phyloP scores from a whole-genome alignment of 768 basidiomycete species.

The Coprinellus aureogranulatus region DNA sequence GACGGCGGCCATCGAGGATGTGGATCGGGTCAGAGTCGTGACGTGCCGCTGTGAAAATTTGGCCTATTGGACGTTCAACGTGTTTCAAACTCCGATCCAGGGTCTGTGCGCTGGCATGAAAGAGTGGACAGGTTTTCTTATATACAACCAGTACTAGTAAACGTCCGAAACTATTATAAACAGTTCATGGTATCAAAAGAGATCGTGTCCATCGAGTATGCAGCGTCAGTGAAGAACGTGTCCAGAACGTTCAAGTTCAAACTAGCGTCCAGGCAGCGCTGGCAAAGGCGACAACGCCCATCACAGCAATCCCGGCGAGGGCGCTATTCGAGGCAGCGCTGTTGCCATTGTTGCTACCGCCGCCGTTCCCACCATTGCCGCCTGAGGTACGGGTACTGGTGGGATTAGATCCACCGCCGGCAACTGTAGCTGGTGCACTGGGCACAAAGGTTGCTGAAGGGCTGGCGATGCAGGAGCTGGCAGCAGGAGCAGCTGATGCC shows the following conservation, averaged over 20 bases:
- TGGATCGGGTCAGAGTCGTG: neutral
- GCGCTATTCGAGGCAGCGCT: conserved; percentile 22
- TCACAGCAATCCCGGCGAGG: conserved; percentile 33
- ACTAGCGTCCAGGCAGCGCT: conserved; percentile 46
- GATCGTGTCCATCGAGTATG: neutral
- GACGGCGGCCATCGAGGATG: conserved; percentile 31
- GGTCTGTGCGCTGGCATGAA: conserved; percentile 8
- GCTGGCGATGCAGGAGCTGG: conserved; percentile 64
- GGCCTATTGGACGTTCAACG: neutral
- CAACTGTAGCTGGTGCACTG: conserved; percentile 35
- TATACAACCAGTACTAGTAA: neutral
- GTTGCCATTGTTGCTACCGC: conserved; percentile 18
- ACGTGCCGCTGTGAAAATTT: neutral
- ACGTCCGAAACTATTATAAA: conserved; percentile 1
- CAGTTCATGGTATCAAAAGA: neutral
- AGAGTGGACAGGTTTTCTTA: neutral
- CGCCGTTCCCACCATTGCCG: conserved; percentile 17
- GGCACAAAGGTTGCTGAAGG: conserved; percentile 65
- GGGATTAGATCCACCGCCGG: conserved; percentile 19
- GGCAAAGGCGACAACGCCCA: conserved; percentile 34
- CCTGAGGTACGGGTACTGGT: conserved; percentile 20
- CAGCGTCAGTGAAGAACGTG: neutral
- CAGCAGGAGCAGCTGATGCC: conserved; percentile 52
- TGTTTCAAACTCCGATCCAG: conserved; percentile 17
- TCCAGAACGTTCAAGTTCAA: conserved; percentile 13